Conservation (phyloP, 148 eudicot genomes). For the Hydrangea macrophylla region DNA sequence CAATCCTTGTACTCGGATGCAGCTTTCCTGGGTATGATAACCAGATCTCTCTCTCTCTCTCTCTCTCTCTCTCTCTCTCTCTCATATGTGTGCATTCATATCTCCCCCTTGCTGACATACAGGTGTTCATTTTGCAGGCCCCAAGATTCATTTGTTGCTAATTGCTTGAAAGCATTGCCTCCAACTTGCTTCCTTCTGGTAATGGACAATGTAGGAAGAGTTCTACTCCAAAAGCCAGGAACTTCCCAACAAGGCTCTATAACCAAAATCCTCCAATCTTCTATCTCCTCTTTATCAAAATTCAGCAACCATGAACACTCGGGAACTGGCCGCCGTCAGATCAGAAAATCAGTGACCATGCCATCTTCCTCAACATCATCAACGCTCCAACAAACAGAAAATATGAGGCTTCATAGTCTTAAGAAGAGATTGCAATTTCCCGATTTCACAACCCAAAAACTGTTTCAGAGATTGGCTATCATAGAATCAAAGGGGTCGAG, state of each 20-base stretch:
- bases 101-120: neutral
- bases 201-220: conserved; percentile 28
- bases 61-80: conserved; percentile 10
- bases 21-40: conserved; percentile 19
- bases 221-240: conserved; percentile 26
- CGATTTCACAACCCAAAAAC: neutral
- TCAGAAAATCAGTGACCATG: conserved; percentile 28
- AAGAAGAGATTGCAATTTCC: neutral
- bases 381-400: conserved; percentile 8
- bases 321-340: neutral
- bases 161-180: conserved; percentile 31
- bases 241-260: conserved; percentile 35
- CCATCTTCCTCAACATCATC: conserved; percentile 29
- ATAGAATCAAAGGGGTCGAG: conserved; percentile 20
- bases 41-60: neutral
- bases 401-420: neutral
- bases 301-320: conserved; percentile 3
- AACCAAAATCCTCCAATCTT: conserved; percentile 13
- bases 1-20: conserved; percentile 36
- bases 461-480: conserved; percentile 24
- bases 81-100: no score
- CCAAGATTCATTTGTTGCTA: conserved; percentile 11
- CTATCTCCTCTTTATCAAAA: conserved; percentile 12
- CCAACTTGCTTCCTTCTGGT: conserved; percentile 36
- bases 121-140: conserved; percentile 21